Evolutionary conservation across 352 stramenopile genomes (phyloP).

Genomic region (Globisporangium mamillatum): DNA sequence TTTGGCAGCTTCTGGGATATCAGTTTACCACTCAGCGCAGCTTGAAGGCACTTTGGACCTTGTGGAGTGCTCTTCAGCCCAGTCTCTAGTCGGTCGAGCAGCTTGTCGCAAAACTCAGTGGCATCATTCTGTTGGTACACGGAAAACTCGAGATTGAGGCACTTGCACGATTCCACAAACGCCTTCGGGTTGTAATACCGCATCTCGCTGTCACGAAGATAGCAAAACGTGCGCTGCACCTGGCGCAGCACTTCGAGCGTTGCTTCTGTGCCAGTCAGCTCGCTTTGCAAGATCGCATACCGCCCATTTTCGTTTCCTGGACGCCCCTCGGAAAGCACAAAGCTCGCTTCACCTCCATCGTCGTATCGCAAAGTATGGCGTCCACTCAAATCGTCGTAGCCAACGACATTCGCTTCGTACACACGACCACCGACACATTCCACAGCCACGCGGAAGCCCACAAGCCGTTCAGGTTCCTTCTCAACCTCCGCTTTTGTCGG

Average conservation of each 20-base stretch:
- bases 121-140: constrained; percentile 99
- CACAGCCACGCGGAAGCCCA: constrained; percentile 86
- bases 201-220: constrained; percentile 83
- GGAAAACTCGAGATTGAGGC: constrained; percentile 89
- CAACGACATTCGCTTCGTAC: constrained; percentile 92
- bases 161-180: constrained; percentile 90
- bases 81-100: constrained; percentile 97
- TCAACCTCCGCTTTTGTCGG: constrained; percentile 90
- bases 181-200: constrained; percentile 82
- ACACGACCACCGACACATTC: constrained; percentile 92
- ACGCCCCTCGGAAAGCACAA: constrained; percentile 91
- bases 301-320: constrained; percentile 95
- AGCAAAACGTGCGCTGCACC: constrained; percentile 89
- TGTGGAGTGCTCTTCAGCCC: constrained; percentile 90
- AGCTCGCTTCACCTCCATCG: constrained; percentile 81
- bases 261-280: constrained; percentile 73
- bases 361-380: constrained; percentile 86
- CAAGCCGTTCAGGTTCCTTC: constrained; percentile 62
- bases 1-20: constrained; percentile 89
- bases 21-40: constrained; percentile 77
- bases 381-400: constrained; percentile 77
- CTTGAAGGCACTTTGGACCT: constrained; percentile 70
- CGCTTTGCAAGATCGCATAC: constrained; percentile 85
- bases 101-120: constrained; percentile 98
- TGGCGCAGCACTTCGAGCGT: constrained; percentile 88